These are phyloP conservation scores for Acer saccharum DNA, from an alignment of 345 rosid genomes.

Conservation along the genomic window DNA sequence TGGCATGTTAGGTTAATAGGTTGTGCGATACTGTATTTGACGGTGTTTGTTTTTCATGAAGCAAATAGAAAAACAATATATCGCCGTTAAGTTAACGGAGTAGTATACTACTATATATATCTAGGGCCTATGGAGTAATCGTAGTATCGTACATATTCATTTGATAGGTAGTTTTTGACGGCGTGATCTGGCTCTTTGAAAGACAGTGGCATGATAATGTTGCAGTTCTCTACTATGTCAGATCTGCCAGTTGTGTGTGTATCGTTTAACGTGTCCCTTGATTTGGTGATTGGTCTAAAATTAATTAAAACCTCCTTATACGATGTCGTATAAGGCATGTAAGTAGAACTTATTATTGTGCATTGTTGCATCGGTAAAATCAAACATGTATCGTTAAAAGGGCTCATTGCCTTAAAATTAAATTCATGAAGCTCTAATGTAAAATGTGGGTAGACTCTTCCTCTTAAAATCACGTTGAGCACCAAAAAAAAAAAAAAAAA, in stretches of 20 bases:
- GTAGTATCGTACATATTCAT: background rate
- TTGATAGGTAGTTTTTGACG: slow-evolving; percentile 25
- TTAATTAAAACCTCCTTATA: background rate
- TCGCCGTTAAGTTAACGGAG: slow-evolving; percentile 20
- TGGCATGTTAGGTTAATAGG: background rate
- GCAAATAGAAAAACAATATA: background rate
- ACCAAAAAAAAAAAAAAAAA: no score
- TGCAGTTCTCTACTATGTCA: slow-evolving; percentile 22
- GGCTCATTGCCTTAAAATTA: no score
- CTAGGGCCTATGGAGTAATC: background rate
- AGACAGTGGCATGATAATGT: slow-evolving; percentile 18
- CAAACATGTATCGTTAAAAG: background rate
- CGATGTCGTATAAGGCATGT: slow-evolving; percentile 3
- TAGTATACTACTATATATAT: background rate
- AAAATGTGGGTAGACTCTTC: no score
- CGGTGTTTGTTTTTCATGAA: slow-evolving; percentile 4
- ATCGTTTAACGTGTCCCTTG: background rate
- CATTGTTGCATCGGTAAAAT: background rate
- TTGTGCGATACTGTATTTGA: slow-evolving; percentile 18
- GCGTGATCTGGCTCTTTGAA: slow-evolving; percentile 29
- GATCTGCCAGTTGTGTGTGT: background rate
- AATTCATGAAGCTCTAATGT: no score
- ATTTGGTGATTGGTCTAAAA: no score
- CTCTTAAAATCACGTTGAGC: no score
- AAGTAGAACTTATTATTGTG: no score